phyloP scores from a whole-genome alignment of 805 yeast species.

The Lipomyces yamanashiensis region DNA sequence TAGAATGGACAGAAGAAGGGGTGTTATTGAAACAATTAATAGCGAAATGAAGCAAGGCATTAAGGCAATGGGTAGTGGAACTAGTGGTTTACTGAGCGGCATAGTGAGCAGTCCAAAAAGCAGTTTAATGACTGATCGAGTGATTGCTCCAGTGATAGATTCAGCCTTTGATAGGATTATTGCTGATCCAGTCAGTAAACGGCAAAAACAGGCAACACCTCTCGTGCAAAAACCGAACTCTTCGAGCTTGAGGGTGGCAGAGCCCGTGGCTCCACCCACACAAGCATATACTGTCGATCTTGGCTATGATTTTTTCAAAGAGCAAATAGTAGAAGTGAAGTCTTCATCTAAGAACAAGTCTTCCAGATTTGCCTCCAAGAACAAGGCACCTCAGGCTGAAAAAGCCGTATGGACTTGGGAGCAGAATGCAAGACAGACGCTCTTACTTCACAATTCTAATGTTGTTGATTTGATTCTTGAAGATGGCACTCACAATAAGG shows the following conservation, averaged over 20 bases:
- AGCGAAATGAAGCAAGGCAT: not conserved
- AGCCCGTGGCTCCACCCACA: too few relatives aligned
- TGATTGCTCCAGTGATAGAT: not conserved
- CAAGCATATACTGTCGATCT: too few relatives aligned
- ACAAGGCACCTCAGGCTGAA: not conserved
- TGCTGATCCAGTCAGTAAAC: too few relatives aligned
- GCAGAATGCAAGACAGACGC: not conserved
- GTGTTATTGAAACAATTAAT: not conserved
- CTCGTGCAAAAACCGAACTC: too few relatives aligned
- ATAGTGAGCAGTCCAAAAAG: too few relatives aligned
- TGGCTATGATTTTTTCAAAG: too few relatives aligned
- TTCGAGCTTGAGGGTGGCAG: too few relatives aligned
- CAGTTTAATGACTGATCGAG: not conserved
- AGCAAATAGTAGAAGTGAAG: not conserved
- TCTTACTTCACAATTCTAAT: not conserved
- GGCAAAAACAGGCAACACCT: too few relatives aligned
- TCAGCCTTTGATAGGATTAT: too few relatives aligned
- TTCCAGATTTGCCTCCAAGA: not conserved
- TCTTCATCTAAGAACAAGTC: not conserved
- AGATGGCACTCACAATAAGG: not conserved
- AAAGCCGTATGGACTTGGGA: conserved; percentile 2
- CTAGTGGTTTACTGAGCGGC: too few relatives aligned
- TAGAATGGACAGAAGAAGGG: not conserved
- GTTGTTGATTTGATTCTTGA: not conserved
- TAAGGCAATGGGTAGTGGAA: not conserved